Percentiles rank a stretch among this genome's conserved stretches.
Evolutionary conservation across 768 basidiomycete species (phyloP).

Genomic region (Suillus discolor): DNA sequence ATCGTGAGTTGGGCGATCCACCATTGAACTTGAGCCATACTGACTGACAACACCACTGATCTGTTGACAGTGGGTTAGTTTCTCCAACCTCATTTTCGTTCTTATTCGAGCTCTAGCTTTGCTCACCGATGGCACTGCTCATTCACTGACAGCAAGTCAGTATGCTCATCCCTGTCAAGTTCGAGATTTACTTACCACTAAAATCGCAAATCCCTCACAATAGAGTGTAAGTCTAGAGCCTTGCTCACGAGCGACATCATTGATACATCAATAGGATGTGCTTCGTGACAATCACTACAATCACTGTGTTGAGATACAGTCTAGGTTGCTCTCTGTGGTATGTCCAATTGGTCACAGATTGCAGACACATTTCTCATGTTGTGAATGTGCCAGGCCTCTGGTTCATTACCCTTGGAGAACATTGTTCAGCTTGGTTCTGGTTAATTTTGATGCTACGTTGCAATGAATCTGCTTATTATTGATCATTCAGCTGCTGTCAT

Average conservation of each 20-base stretch:
- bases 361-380: background rate
- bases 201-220: background rate
- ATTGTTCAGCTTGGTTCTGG: background rate
- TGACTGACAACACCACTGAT: too few species aligned
- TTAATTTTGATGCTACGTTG: background rate
- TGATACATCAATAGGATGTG: background rate
- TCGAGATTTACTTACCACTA: background rate
- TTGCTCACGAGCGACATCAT: background rate
- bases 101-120: too few species aligned
- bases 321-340: background rate
- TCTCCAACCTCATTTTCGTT: too few species aligned
- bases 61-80: too few species aligned
- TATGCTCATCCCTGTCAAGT: too few species aligned
- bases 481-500: too few species aligned
- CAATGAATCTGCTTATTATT: background rate
- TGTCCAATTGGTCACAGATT: background rate
- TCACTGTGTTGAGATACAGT: background rate
- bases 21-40: too few species aligned
- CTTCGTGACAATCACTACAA: background rate
- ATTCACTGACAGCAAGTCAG: too few species aligned
- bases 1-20: too few species aligned
- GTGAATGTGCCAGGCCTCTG: background rate
- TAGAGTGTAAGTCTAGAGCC: background rate
- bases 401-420: background rate
- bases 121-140: too few species aligned